Conservation (phyloP, 208 protist species). For the Leishmania tarentolae region DNA sequence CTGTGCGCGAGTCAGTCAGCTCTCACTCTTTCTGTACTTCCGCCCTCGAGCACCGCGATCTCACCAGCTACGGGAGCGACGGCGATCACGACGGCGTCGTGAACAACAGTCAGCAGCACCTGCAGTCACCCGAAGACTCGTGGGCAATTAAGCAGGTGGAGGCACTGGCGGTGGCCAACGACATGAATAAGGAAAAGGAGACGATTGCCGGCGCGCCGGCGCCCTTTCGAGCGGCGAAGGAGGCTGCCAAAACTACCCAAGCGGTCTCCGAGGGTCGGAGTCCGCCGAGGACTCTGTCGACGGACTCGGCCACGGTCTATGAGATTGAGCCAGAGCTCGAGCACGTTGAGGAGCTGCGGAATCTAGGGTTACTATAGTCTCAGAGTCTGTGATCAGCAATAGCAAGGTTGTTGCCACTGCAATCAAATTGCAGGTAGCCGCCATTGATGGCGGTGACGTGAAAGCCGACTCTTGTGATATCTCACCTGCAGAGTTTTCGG, state of each 20-base stretch:
- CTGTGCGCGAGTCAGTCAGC: neutral
- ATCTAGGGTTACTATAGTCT: neutral
- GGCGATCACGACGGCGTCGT: neutral
- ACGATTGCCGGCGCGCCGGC: neutral
- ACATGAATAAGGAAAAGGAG: neutral
- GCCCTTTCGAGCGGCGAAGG: slow-evolving; percentile 1
- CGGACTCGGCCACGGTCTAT: neutral
- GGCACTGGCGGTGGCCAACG: neutral
- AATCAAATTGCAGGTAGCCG: neutral
- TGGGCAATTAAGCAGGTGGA: neutral
- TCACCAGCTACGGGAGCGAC: neutral
- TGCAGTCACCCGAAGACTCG: neutral
- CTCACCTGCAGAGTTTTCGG: neutral
- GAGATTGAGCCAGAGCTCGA: neutral
- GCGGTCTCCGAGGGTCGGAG: neutral
- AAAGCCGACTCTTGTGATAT: neutral
- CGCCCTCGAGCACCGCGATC: slow-evolving; percentile 2
- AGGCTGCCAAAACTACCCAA: neutral
- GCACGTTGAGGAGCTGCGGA: neutral
- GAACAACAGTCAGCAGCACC: neutral
- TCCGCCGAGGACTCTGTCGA: neutral
- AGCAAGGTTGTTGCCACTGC: neutral
- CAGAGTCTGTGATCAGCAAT: neutral
- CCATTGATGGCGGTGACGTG: neutral
- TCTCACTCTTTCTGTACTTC: neutral